phyloP scores from a whole-genome alignment of 108 stramenopile species.

The Discostella stelligeroides region DNA sequence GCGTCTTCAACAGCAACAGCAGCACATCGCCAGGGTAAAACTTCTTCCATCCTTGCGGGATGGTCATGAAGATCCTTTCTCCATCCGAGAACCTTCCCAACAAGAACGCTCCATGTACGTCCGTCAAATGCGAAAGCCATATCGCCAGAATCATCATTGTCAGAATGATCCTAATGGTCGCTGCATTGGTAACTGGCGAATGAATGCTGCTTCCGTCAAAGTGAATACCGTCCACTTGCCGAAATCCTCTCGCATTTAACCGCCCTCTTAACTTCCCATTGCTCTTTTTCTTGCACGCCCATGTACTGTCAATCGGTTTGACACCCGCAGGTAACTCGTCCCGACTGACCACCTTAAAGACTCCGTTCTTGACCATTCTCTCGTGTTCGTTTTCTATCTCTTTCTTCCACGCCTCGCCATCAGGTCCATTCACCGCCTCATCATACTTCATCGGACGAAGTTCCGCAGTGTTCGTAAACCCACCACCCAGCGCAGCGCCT shows the following conservation, averaged over 20 bases:
- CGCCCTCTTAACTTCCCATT: no score
- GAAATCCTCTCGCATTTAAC: conserved; percentile 47
- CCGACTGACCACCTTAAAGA: no score
- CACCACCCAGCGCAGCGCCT: no score
- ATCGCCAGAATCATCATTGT: conserved; percentile 38
- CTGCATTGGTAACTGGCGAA: conserved; percentile 42
- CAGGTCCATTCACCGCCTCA: no score
- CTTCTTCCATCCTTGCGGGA: conserved; percentile 47
- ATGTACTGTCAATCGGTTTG: no score
- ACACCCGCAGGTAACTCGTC: no score
- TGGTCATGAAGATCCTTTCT: conserved; percentile 13
- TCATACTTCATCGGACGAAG: no score
- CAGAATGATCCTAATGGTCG: conserved; percentile 24
- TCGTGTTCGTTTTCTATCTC: not conserved
- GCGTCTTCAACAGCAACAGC: conserved; percentile 14
- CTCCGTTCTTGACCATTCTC: not conserved
- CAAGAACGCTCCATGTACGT: conserved; percentile 49
- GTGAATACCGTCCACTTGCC: conserved; percentile 36
- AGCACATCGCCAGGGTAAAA: conserved; percentile 18
- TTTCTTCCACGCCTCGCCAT: no score
- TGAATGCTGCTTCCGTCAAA: conserved; percentile 28
- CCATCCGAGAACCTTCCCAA: conserved; percentile 29
- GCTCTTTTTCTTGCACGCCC: no score
- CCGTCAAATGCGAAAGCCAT: conserved; percentile 25
- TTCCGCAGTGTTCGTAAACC: no score